Evolutionary conservation across 352 stramenopile genomes (phyloP).

Genomic region (Globisporangium paroecandrum): DNA sequence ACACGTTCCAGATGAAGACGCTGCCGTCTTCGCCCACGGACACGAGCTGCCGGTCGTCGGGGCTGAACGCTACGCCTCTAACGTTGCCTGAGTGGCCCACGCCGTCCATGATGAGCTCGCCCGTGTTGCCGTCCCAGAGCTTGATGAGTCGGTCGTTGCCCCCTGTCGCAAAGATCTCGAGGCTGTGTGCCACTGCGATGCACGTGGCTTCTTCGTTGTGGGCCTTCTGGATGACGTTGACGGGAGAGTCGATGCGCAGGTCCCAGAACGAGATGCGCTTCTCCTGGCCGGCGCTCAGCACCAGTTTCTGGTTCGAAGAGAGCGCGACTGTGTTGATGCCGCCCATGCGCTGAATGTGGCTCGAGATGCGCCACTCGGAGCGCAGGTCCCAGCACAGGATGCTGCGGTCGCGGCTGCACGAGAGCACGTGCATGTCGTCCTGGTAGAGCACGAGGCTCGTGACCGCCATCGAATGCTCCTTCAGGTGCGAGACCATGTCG

Average conservation of each 20-base stretch:
- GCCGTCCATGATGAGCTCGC: slow-evolving; percentile 64
- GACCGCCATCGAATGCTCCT: slow-evolving; percentile 89
- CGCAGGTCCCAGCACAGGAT: slow-evolving; percentile 93
- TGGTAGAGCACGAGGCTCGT: slow-evolving; percentile 83
- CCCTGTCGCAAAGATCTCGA: slow-evolving; percentile 85
- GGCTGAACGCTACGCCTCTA: slow-evolving; percentile 77
- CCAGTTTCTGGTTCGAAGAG: slow-evolving; percentile 80
- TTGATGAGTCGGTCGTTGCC: slow-evolving; percentile 86
- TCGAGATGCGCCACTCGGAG: slow-evolving; percentile 79
- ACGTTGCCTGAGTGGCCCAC: slow-evolving; percentile 80
- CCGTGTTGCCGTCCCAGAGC: slow-evolving; percentile 76
- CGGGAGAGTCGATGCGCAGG: slow-evolving; percentile 77
- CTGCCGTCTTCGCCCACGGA: slow-evolving; percentile 89
- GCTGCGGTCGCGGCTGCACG: slow-evolving; percentile 85
- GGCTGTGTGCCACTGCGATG: slow-evolving; percentile 81
- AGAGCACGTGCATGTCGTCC: slow-evolving; percentile 89
- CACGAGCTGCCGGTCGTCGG: slow-evolving; percentile 90
- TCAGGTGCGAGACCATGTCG: slow-evolving; percentile 89
- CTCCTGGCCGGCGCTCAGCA: slow-evolving; percentile 91
- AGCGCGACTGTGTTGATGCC: slow-evolving; percentile 91
- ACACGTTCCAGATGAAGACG: slow-evolving; percentile 93
- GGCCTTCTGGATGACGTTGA: slow-evolving; percentile 73
- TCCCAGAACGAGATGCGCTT: slow-evolving; percentile 93
- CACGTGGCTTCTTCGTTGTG: slow-evolving; percentile 87
- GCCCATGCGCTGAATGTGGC: slow-evolving; percentile 92